Conservation (phyloP, 2,329 filamentous ascomycete genomes). For the Botrytis fragariae region DNA sequence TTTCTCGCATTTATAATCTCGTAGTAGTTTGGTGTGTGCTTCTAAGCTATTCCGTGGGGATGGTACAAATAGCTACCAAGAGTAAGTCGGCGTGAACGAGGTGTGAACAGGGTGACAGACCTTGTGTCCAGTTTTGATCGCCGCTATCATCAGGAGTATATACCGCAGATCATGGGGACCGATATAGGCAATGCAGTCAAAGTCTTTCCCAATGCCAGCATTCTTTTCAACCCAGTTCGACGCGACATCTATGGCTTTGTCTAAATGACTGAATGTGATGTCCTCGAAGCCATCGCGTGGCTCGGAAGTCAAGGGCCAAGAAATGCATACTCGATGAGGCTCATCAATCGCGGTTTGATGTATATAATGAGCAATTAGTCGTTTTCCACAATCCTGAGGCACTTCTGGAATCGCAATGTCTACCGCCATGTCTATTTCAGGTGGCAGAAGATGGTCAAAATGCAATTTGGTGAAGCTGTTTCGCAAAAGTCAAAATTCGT, state of each 20-base stretch:
- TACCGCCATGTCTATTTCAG: neutral
- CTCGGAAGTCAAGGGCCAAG: neutral
- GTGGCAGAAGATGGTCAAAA: too few relatives aligned
- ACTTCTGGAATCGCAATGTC: neutral
- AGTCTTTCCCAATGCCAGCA: slow-evolving; percentile 22
- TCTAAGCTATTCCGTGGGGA: slow-evolving; percentile 10
- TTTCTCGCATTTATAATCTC: neutral
- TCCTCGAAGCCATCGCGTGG: slow-evolving; percentile 21
- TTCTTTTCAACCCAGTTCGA: slow-evolving; percentile 22
- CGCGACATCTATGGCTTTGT: slow-evolving; percentile 27
- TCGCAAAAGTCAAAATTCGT: neutral
- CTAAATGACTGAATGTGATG: slow-evolving; percentile 24
- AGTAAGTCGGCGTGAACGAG: neutral
- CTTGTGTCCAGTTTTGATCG: slow-evolving; percentile 17
- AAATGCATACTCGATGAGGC: slow-evolving; percentile 12
- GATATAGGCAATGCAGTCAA: slow-evolving; percentile 46
- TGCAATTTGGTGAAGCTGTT: neutral
- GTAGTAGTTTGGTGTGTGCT: slow-evolving; percentile 5
- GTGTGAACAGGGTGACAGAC: neutral
- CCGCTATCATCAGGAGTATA: slow-evolving; percentile 4
- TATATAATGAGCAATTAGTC: slow-evolving; percentile 3
- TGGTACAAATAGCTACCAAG: slow-evolving; percentile 9
- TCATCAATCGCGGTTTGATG: slow-evolving; percentile 7
- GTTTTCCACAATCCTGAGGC: slow-evolving; percentile 6
- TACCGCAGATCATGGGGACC: slow-evolving; percentile 31